phyloP scores from a whole-genome alignment of 2,329 filamentous ascomycete genomes.

The Akanthomyces uredinophilus region DNA sequence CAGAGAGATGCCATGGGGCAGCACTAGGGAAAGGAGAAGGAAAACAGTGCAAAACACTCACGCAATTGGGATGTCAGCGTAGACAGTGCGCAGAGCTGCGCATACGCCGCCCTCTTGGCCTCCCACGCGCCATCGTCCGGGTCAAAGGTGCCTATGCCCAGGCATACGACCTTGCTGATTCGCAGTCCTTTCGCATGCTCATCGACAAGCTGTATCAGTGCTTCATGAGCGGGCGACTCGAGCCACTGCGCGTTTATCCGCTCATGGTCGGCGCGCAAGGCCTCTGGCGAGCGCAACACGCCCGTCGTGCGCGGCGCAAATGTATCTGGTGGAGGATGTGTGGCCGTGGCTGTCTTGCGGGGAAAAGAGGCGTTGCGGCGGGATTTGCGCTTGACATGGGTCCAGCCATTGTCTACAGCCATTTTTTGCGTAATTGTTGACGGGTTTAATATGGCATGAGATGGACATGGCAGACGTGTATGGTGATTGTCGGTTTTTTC shows the following conservation, averaged over 20 bases:
- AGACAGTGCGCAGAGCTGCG: constrained; percentile 51
- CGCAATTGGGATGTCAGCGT: constrained; percentile 41
- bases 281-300: constrained; percentile 19
- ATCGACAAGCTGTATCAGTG: constrained; percentile 31
- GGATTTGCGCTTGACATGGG: background rate
- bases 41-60: no score
- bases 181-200: constrained; percentile 19
- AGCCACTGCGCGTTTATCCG: constrained; percentile 25
- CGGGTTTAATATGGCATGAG: background rate
- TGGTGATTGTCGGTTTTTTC: background rate
- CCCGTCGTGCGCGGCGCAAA: constrained; percentile 15
- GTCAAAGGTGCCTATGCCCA: constrained; percentile 53
- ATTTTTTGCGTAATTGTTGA: background rate
- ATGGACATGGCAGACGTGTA: background rate
- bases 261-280: constrained; percentile 28
- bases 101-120: constrained; percentile 40
- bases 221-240: constrained; percentile 22
- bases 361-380: background rate
- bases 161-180: constrained; percentile 43
- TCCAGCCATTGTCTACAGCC: background rate
- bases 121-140: constrained; percentile 42
- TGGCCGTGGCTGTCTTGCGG: background rate
- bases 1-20: background rate
- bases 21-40: no score
- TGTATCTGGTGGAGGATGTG: constrained; percentile 6